Percentiles rank a stretch among this genome's conserved stretches.
Conservation (phyloP, 2,329 filamentous ascomycete genomes). For the Neopestalotiopsis sp. region DNA sequence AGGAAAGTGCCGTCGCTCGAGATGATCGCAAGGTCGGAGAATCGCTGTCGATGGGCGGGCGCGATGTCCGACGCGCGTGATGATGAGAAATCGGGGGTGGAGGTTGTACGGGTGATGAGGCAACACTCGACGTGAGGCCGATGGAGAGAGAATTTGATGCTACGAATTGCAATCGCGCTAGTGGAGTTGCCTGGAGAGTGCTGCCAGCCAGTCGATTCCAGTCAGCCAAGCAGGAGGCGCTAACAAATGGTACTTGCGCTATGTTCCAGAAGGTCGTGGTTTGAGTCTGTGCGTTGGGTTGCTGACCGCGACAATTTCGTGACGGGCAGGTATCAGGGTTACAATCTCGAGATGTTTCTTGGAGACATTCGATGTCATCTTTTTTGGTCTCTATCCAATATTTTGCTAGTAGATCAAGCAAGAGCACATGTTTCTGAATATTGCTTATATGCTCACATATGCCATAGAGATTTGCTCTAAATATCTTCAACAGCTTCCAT, state of each 20-base stretch:
- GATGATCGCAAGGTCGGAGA: conserved; percentile 39
- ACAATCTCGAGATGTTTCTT: too few relatives aligned
- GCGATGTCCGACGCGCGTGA: conserved; percentile 60
- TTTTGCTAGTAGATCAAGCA: too few relatives aligned
- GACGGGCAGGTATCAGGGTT: background rate
- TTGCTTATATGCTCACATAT: too few relatives aligned
- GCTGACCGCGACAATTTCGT: background rate
- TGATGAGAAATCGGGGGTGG: conserved; percentile 41
- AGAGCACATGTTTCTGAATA: too few relatives aligned
- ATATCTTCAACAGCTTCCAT: too few relatives aligned
- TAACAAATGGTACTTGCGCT: background rate
- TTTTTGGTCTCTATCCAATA: too few relatives aligned
- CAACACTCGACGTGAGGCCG: background rate
- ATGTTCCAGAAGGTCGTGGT: background rate
- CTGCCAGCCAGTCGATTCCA: conserved; percentile 7
- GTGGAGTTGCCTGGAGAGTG: conserved; percentile 5
- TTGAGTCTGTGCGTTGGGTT: background rate
- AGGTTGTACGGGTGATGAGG: conserved; percentile 14
- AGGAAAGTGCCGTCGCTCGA: conserved; percentile 25
- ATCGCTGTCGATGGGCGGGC: conserved; percentile 39
- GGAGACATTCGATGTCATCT: too few relatives aligned
- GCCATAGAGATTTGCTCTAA: too few relatives aligned
- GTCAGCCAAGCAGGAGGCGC: conserved; percentile 3
- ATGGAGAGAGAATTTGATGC: conserved; percentile 1
- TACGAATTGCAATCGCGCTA: background rate